Evolutionary conservation across 495 filamentous ascomycete species (phyloP).

Genomic region (Hypoxylon rickii): DNA sequence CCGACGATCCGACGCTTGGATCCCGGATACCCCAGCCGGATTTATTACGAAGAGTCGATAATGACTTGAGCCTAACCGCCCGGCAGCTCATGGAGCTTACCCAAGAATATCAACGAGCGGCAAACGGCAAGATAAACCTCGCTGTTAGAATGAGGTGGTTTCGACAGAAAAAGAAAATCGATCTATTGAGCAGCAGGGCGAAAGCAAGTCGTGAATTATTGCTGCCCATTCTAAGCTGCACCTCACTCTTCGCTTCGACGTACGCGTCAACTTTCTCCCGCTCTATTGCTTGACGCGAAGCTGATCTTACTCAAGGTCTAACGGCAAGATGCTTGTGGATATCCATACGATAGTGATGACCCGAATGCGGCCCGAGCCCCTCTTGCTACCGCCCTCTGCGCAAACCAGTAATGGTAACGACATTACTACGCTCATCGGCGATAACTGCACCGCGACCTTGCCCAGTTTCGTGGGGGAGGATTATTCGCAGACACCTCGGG

Average conservation of each 20-base stretch:
- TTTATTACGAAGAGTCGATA: not conserved
- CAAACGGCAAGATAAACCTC: not conserved
- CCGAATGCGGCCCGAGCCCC: not conserved
- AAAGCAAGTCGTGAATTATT: not conserved
- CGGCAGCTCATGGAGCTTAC: not conserved
- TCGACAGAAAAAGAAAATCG: not conserved
- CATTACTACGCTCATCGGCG: too few relatives aligned
- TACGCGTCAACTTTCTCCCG: not conserved
- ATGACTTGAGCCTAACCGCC: not conserved
- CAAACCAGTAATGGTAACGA: not conserved
- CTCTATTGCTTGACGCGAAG: not conserved
- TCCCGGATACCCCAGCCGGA: not conserved
- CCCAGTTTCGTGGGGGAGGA: too few relatives aligned
- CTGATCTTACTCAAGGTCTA: not conserved
- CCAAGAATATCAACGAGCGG: not conserved
- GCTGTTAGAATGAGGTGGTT: slow-evolving; percentile 1
- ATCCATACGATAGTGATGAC: slow-evolving; percentile 10
- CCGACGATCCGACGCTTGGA: not conserved
- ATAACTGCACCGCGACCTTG: too few relatives aligned
- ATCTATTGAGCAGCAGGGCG: slow-evolving; percentile 4
- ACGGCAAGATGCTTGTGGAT: slow-evolving; percentile 15
- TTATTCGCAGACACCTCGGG: too few relatives aligned
- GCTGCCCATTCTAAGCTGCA: not conserved
- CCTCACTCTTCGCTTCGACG: slow-evolving; percentile 4
- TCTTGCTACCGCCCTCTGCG: not conserved